Percentiles rank a stretch among this genome's conserved stretches.
Conservation (phyloP, 2,329 filamentous ascomycete genomes). For the Verticillium alfalfae region DNA sequence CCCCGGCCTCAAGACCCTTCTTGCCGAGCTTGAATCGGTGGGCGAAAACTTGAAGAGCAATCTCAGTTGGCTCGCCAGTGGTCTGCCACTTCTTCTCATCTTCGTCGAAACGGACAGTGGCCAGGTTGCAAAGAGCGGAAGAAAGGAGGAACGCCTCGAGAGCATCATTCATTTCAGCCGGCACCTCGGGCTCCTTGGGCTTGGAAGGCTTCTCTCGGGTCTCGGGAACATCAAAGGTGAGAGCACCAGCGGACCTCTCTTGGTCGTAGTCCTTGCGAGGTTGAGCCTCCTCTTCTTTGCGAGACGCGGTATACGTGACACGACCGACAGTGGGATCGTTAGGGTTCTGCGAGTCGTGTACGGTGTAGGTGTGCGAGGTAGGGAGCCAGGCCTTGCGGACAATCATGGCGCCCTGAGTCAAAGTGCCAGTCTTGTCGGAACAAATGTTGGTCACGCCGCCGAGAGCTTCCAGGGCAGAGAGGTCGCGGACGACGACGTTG, state of each 20-base stretch:
- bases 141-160: conserved; percentile 47
- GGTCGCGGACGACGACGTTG: conserved; percentile 60
- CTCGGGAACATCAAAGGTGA: conserved; percentile 59
- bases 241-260: conserved; percentile 53
- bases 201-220: conserved; percentile 39
- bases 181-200: conserved; percentile 25
- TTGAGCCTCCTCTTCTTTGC: conserved; percentile 24
- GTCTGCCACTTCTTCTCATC: conserved; percentile 58
- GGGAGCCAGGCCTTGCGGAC: conserved; percentile 63
- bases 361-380: conserved; percentile 47
- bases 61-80: conserved; percentile 68
- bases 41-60: conserved; percentile 71
- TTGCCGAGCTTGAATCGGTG: conserved; percentile 60
- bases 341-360: conserved; percentile 56
- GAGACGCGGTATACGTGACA: conserved; percentile 38
- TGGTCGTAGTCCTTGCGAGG: conserved; percentile 50
- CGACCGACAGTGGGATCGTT: conserved; percentile 55
- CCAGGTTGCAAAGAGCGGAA: conserved; percentile 60
- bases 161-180: conserved; percentile 40
- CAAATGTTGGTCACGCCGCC: conserved; percentile 69
- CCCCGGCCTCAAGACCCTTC: conserved; percentile 41
- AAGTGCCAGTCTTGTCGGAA: conserved; percentile 68
- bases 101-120: conserved; percentile 51
- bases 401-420: conserved; percentile 66
- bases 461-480: conserved; percentile 63